Evolutionary conservation across 2,329 filamentous ascomycete genomes (phyloP).

Genomic region (Botryotinia globosa): DNA sequence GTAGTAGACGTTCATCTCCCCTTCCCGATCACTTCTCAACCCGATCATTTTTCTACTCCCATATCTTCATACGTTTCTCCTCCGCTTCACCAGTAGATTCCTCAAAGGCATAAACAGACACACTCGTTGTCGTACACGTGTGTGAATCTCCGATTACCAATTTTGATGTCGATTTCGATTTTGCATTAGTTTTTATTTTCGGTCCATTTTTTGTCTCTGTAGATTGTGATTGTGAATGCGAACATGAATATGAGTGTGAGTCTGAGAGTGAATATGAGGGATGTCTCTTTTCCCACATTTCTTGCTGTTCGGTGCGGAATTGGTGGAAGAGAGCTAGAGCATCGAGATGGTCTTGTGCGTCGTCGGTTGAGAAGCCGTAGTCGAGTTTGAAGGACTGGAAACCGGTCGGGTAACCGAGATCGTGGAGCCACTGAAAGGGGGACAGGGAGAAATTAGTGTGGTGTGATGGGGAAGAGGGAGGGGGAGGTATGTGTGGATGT

Average conservation of each 20-base stretch:
- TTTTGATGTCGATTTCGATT: background rate
- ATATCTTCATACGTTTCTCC: background rate
- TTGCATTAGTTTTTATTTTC: background rate
- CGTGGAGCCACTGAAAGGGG: background rate
- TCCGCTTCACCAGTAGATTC: too few relatives aligned
- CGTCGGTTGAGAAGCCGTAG: background rate
- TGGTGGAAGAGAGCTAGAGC: background rate
- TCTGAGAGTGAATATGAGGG: background rate
- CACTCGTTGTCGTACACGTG: background rate
- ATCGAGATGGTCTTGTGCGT: background rate
- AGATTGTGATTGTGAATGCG: background rate
- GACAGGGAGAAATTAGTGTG: background rate
- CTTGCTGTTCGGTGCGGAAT: constrained; percentile 3
- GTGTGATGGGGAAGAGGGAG: background rate
- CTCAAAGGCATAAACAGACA: rapidly evolving
- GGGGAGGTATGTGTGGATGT: background rate
- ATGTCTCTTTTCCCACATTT: background rate
- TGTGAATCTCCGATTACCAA: background rate
- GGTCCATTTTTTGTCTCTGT: background rate
- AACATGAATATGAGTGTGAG: too few relatives aligned
- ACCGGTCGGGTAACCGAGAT: background rate
- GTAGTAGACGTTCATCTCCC: too few relatives aligned
- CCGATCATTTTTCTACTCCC: background rate
- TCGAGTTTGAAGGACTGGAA: background rate
- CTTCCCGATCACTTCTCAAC: too few relatives aligned